Percentiles rank a stretch among this genome's conserved stretches.
Evolutionary conservation across 768 basidiomycete genomes (phyloP).

Genomic region (Strobilomyces echinocephalus): DNA sequence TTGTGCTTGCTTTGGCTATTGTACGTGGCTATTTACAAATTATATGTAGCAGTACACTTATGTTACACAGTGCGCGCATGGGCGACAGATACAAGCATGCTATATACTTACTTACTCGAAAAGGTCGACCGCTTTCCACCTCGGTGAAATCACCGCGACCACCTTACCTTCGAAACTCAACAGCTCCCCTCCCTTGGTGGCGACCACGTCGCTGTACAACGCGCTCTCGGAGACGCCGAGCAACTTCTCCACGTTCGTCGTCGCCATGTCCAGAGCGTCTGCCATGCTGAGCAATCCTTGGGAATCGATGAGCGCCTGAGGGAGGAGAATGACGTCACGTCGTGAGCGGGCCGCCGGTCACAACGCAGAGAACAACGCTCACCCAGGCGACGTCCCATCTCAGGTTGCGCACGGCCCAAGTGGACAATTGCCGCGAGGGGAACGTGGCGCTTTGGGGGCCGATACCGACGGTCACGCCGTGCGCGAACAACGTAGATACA

Average conservation of each 20-base stretch:
- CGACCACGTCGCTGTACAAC: slow-evolving; percentile 37
- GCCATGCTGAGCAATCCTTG: slow-evolving; percentile 37
- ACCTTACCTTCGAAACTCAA: slow-evolving; percentile 44
- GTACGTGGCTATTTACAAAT: too few relatives aligned
- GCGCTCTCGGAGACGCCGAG: slow-evolving; percentile 32
- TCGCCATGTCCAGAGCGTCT: slow-evolving; percentile 38
- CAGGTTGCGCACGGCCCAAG: slow-evolving; percentile 80
- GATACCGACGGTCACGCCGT: slow-evolving; percentile 62
- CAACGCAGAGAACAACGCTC: slow-evolving; percentile 46
- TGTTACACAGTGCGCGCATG: too few relatives aligned
- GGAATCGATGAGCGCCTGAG: slow-evolving; percentile 31
- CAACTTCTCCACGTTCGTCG: slow-evolving; percentile 38
- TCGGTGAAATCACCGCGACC: slow-evolving; percentile 37
- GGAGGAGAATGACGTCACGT: not conserved
- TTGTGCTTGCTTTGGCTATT: too few relatives aligned
- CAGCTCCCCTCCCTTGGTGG: slow-evolving; percentile 35
- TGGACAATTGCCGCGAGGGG: slow-evolving; percentile 67
- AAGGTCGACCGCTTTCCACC: slow-evolving; percentile 33
- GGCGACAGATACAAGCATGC: too few relatives aligned
- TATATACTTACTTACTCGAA: slow-evolving; percentile 24
- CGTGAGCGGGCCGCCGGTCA: not conserved
- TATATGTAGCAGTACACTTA: too few relatives aligned
- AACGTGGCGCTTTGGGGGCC: slow-evolving; percentile 36
- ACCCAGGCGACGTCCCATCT: slow-evolving; percentile 90
- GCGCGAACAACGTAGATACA: slow-evolving; percentile 52